These are phyloP conservation scores for Smithsoniella earleae DNA, from an alignment of 163 green algal species.

Conservation along the genomic window DNA sequence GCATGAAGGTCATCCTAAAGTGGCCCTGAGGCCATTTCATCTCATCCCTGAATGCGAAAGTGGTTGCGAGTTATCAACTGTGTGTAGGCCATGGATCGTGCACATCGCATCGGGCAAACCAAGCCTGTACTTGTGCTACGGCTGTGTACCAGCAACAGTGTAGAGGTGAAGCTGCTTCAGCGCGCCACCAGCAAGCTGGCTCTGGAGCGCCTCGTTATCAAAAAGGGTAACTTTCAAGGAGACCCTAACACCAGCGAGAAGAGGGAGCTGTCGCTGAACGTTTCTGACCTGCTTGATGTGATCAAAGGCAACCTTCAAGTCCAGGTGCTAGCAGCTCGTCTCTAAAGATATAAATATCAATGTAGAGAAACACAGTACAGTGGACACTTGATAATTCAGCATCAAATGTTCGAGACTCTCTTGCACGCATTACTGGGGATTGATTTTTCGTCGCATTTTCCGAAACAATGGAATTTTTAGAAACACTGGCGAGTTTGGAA, in stretches of 20 bases:
- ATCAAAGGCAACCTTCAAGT: slow-evolving; percentile 51
- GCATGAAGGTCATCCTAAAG: neutral
- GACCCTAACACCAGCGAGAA: slow-evolving; percentile 21
- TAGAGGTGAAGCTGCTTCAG: slow-evolving; percentile 89
- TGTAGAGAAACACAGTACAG: neutral
- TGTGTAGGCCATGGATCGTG: slow-evolving; percentile 91
- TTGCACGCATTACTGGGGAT: neutral
- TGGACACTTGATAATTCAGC: neutral
- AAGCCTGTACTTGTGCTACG: slow-evolving; percentile 90
- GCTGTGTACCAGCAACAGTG: slow-evolving; percentile 78
- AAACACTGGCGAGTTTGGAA: neutral
- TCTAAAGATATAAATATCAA: slow-evolving; percentile 31
- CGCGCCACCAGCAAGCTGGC: slow-evolving; percentile 74
- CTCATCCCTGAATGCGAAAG: neutral
- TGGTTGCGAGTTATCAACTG: no score
- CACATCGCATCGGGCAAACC: slow-evolving; percentile 93
- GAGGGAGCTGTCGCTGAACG: slow-evolving; percentile 42
- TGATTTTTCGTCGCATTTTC: neutral
- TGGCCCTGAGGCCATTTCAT: neutral
- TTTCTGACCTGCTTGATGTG: slow-evolving; percentile 69
- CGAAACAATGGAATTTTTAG: neutral
- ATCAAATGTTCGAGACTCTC: neutral
- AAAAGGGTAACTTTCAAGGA: slow-evolving; percentile 82
- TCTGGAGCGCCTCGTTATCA: slow-evolving; percentile 90
- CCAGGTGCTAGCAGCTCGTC: slow-evolving; percentile 55